Evolutionary conservation across 2,329 filamentous ascomycete genomes (phyloP), one percentile per base, ranked within the genome.

Genomic region (Chrysoporthe deuterocubensis): DNA sequence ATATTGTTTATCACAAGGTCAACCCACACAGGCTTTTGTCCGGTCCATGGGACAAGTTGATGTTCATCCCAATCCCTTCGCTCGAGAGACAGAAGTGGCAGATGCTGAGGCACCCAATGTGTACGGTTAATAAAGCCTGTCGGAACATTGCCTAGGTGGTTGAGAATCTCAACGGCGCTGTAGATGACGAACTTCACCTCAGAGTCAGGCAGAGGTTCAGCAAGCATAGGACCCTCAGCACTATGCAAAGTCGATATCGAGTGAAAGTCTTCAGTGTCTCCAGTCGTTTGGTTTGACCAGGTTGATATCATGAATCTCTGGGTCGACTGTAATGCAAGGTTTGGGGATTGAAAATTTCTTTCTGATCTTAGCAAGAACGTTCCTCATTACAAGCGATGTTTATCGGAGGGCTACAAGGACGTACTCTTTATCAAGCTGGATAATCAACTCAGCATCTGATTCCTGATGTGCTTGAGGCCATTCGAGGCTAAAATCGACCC

Each of bases 1-100:
- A 75, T 60, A 57, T 75, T 75, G 68, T 75, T 75, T 63, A 75
- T 71, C 0, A 72, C 71, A 8, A 74, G 65, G 44, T 75, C 73
- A 13, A 74, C 71, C 73, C 73, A 75, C 0, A 44, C 69, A 0
- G 71, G 66, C 52, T 68, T 61, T 18, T 40, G 1, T 2, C 73
- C 73, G 0, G 73, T 75, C 72, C 72, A 73, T 6, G 72, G 70
- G 9, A 73, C 71, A 4, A 75, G 71, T 52, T 75, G 73, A 62
- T 72, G 67, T 7, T 11, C 50, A 61, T 75, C 69, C 73, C 73
- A 75, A 7, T 59, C 21, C 8, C 42, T 34, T 5, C 71, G 70
- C n/a, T 65, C 48, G n/a, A 71, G 34, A 5, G 62, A 52, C 0
- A 75, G 48, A 18, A 75, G 65, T 1, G 73, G 73, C 13, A 2